A percentile compares a stretch with the other conserved stretches of the same genome.
phyloP scores from a whole-genome alignment of 208 protist species.

The Acanthamoeba quina region DNA sequence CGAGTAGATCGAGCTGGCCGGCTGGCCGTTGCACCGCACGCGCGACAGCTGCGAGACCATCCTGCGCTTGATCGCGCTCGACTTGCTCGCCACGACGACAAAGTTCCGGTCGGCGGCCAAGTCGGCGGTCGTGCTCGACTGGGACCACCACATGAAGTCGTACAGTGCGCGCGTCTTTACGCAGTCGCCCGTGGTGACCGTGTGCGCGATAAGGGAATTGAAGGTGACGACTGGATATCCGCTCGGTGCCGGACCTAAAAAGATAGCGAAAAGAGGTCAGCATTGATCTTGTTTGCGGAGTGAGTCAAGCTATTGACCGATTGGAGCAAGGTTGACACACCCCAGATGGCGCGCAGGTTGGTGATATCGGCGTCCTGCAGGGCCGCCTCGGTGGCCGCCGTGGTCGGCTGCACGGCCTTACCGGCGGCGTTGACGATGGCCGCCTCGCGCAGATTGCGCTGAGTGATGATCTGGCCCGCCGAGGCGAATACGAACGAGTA shows the following conservation, averaged over 20 bases:
- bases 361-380: background rate
- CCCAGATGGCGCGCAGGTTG: background rate
- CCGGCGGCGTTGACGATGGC: slow-evolving; percentile 4
- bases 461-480: background rate
- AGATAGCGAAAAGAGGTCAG: background rate
- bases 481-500: slow-evolving; percentile 32
- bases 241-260: background rate
- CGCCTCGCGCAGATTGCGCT: slow-evolving; percentile 3
- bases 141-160: slow-evolving; percentile 35
- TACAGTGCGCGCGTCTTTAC: background rate
- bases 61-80: background rate
- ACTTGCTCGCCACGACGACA: background rate
- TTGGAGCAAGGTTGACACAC: background rate
- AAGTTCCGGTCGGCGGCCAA: background rate
- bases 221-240: slow-evolving; percentile 6
- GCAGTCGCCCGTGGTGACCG: background rate
- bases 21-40: slow-evolving; percentile 2
- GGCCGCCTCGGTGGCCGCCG: background rate
- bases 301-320: background rate
- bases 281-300: background rate
- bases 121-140: background rate
- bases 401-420: background rate
- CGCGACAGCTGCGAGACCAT: slow-evolving; percentile 27
- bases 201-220: slow-evolving; percentile 27
- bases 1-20: slow-evolving; percentile 34